Percentiles rank a stretch among this genome's conserved stretches.
Evolutionary conservation across 1,284 basidiomycete species (phyloP).

Genomic region (Moesziomyces antarcticus): DNA sequence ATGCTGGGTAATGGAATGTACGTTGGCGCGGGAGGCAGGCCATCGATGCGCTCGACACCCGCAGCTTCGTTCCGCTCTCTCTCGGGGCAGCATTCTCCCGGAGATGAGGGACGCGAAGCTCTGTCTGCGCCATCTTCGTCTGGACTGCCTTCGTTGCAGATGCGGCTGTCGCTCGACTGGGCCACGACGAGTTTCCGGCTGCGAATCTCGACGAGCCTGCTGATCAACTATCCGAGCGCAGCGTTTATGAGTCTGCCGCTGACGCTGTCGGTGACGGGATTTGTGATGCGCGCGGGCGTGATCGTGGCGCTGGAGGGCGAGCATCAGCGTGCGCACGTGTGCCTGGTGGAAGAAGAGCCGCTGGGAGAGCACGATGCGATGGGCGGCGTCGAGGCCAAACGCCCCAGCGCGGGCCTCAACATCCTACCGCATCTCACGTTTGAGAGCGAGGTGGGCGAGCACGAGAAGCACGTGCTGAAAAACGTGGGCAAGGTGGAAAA

Average conservation of each 20-base stretch:
- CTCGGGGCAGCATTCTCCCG: slow-evolving; percentile 25
- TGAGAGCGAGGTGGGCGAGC: slow-evolving; percentile 95
- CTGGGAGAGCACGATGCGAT: slow-evolving; percentile 37
- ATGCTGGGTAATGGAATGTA: slow-evolving; percentile 2
- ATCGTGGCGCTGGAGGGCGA: slow-evolving; percentile 90
- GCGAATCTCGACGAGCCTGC: slow-evolving; percentile 87
- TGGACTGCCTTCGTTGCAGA: slow-evolving; percentile 53
- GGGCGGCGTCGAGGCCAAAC: slow-evolving; percentile 3
- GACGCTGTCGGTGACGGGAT: slow-evolving; percentile 85
- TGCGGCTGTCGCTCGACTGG: slow-evolving; percentile 60
- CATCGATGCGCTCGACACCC: slow-evolving; percentile 23
- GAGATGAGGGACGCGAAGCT: slow-evolving; percentile 7
- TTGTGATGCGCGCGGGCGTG: slow-evolving; percentile 86
- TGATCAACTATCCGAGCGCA: slow-evolving; percentile 94
- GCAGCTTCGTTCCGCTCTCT: slow-evolving; percentile 23
- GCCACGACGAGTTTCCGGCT: slow-evolving; percentile 64
- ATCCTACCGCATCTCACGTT: slow-evolving; percentile 91
- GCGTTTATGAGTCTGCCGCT: slow-evolving; percentile 97
- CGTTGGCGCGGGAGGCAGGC: slow-evolving; percentile 17
- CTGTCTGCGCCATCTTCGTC: slow-evolving; percentile 13
- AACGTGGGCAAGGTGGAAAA: slow-evolving; percentile 96
- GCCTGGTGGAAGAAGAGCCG: slow-evolving; percentile 71
- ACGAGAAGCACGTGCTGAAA: slow-evolving; percentile 92
- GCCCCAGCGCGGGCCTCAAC: slow-evolving; percentile 73
- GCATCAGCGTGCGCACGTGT: slow-evolving; percentile 81